Evolutionary conservation across 352 stramenopile genomes (phyloP).

Genomic region (Phytophthora parvispora): DNA sequence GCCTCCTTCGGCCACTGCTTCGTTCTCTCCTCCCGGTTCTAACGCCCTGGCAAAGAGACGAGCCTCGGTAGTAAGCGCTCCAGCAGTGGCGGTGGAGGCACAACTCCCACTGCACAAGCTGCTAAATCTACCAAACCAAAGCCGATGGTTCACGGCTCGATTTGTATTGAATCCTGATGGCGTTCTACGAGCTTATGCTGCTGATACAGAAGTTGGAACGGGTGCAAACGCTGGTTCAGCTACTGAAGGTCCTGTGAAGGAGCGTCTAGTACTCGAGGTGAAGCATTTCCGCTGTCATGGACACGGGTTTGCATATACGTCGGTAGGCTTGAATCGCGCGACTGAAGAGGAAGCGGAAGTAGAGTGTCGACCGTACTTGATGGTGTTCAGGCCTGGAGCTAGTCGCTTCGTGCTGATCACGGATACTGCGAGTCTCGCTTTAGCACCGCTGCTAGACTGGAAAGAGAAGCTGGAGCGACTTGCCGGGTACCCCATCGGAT

Average conservation of each 20-base stretch:
- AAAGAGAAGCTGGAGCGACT: conserved; percentile 66
- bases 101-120: conserved; percentile 55
- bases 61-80: conserved; percentile 1
- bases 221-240: not conserved
- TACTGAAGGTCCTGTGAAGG: conserved; percentile 25
- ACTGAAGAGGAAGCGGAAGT: conserved; percentile 21
- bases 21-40: not conserved
- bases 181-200: conserved; percentile 43
- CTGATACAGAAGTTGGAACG: not conserved
- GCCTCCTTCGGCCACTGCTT: conserved; percentile 21
- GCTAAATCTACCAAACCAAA: conserved; percentile 63
- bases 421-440: conserved; percentile 47
- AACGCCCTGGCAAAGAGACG: conserved; percentile 14
- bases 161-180: conserved; percentile 64
- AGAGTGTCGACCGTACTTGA: conserved; percentile 58
- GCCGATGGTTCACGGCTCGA: conserved; percentile 54
- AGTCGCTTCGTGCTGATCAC: conserved; percentile 70
- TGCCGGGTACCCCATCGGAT: conserved; percentile 2
- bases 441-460: conserved; percentile 58
- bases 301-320: conserved; percentile 37
- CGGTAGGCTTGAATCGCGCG: conserved; percentile 10
- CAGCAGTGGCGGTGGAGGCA: not conserved
- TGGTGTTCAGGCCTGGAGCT: conserved; percentile 59
- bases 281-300: conserved; percentile 63
- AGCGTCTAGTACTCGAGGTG: conserved; percentile 53